These are phyloP conservation scores for Kluyveromyces sp. DNA, from an alignment of 1,139 yeast genomes.

Conservation along the genomic window DNA sequence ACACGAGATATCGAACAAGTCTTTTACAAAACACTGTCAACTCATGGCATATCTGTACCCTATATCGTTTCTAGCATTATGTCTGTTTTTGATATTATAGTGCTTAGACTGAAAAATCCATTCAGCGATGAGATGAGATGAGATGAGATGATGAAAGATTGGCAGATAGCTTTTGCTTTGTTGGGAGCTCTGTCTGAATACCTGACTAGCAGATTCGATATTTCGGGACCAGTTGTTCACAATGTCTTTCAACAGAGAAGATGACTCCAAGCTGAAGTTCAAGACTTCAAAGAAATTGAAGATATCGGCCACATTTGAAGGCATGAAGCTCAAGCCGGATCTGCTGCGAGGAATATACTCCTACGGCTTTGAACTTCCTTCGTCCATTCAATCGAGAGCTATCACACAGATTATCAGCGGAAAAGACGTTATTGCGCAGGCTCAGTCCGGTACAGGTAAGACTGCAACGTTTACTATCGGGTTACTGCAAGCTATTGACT, in stretches of 20 bases:
- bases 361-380: conserved; percentile 91
- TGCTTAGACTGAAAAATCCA: no score
- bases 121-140: no score
- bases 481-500: conserved; percentile 60
- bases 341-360: conserved; percentile 70
- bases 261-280: conserved; percentile 53
- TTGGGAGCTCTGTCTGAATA: no score
- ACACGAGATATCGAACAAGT: no score
- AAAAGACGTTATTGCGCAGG: conserved; percentile 91
- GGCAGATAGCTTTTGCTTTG: no score
- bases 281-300: conserved; percentile 57
- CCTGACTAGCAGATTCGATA: no score
- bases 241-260: conserved; percentile 52
- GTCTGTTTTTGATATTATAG: no score
- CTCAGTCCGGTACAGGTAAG: conserved; percentile 97
- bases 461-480: conserved; percentile 96
- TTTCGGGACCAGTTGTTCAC: background rate
- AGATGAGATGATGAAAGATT: conserved; percentile 3
- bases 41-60: background rate
- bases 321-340: conserved; percentile 68
- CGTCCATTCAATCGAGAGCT: conserved; percentile 93
- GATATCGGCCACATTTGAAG: conserved; percentile 63
- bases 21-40: no score
- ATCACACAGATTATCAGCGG: conserved; percentile 88
- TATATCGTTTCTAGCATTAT: background rate